These are phyloP conservation scores for Mollisia scopiformis DNA, from an alignment of 2,329 filamentous ascomycete species.

Conservation along the genomic window DNA sequence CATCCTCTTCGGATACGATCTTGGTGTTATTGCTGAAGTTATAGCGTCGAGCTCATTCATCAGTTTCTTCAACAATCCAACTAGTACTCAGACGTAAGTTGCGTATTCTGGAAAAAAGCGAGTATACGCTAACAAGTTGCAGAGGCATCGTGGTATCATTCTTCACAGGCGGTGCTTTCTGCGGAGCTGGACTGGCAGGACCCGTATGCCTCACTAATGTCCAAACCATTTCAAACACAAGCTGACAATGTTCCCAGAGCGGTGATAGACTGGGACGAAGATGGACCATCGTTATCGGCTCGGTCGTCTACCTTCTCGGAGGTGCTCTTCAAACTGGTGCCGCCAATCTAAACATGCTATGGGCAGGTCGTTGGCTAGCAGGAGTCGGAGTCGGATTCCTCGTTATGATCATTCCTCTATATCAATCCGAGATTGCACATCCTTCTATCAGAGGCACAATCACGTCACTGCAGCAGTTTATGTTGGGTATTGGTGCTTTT, in stretches of 20 bases:
- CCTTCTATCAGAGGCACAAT: slow-evolving; percentile 74
- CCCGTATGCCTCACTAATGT: slow-evolving; percentile 15
- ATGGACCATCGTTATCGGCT: slow-evolving; percentile 72
- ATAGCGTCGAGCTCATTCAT: slow-evolving; percentile 52
- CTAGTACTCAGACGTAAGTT: slow-evolving; percentile 32
- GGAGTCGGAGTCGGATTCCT: slow-evolving; percentile 60
- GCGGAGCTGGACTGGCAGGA: slow-evolving; percentile 58
- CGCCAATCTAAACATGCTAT: slow-evolving; percentile 59
- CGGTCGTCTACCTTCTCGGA: slow-evolving; percentile 71
- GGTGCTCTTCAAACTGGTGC: slow-evolving; percentile 76
- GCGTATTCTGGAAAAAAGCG: neutral
- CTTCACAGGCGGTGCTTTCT: slow-evolving; percentile 67
- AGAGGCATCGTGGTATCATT: slow-evolving; percentile 75
- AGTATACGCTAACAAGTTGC: slow-evolving; percentile 1
- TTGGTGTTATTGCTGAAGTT: slow-evolving; percentile 49
- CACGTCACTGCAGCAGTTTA: slow-evolving; percentile 79
- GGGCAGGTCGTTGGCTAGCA: slow-evolving; percentile 70
- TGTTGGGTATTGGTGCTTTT: slow-evolving; percentile 77
- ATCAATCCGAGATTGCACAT: slow-evolving; percentile 77
- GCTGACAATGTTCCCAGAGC: slow-evolving; percentile 3
- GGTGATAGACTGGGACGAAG: slow-evolving; percentile 71
- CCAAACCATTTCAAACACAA: neutral
- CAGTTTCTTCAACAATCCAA: slow-evolving; percentile 41
- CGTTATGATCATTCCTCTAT: slow-evolving; percentile 57
- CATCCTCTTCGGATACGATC: slow-evolving; percentile 57